phyloP scores from a whole-genome alignment of 2,329 filamentous ascomycete species.

The Trichoderma sp. region DNA sequence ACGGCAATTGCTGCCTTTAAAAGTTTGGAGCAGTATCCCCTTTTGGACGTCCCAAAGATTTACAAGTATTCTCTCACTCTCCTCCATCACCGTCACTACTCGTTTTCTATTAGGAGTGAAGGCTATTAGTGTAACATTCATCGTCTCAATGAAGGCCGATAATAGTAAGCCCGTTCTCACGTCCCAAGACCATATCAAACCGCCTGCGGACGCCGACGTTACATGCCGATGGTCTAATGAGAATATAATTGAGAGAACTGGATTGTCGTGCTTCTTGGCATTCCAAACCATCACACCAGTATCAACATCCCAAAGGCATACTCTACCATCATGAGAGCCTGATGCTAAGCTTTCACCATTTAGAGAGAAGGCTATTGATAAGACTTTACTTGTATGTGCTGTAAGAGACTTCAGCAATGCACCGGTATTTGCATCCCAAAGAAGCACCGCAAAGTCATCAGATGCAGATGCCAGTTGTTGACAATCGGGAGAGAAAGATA shows the following conservation, averaged over 20 bases:
- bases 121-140: neutral
- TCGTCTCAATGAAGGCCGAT: neutral
- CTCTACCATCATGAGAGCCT: neutral
- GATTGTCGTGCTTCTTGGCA: neutral
- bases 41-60: neutral
- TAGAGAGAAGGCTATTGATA: neutral
- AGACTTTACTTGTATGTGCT: neutral
- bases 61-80: neutral
- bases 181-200: neutral
- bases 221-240: neutral
- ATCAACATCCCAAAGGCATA: neutral
- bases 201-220: neutral
- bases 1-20: neutral
- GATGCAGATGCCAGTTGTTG: neutral
- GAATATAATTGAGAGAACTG: neutral
- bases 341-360: neutral
- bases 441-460: neutral
- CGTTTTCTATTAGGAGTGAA: neutral
- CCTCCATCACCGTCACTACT: neutral
- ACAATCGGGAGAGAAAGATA: neutral
- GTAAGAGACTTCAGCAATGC: neutral
- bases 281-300: neutral
- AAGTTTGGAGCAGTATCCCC: neutral
- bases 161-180: neutral
- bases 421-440: neutral